Evolutionary conservation across 1,284 basidiomycete genomes (phyloP), one percentile per base, ranked within the genome.

Genomic region (Cutaneotrichosporon sp.): DNA sequence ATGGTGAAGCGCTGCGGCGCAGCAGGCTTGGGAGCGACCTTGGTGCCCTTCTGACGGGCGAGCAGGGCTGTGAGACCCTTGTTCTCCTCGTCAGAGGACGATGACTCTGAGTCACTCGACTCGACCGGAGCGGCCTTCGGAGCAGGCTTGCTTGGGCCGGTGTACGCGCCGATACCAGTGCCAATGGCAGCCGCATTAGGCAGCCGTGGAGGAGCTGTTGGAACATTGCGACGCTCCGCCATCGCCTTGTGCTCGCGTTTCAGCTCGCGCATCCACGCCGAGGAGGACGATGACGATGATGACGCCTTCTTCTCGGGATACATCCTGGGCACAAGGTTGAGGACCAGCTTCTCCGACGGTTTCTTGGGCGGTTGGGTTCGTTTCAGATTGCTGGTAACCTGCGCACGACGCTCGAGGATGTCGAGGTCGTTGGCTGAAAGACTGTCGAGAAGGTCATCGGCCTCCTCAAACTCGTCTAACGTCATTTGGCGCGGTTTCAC

Each of bases 11-110:
- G 46, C 76, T 79, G 68, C 81, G 85, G 51, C 8, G 38, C 32
- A 5, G 19, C 77, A 79, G 56, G 76, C 55, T 79, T 80, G 14
- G 46, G 27, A 5, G 37, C 34, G 7, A 33, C 20, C 38, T 41
- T 41, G 17, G 27, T 25, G 3, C 34, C 20, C 62, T 66, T 37
- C 66, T 62, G 25, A 56, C 59, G 1, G 82, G 82, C 81, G 3
- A 80, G 79, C 44, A 93, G 79, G 1, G 80, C 78, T 0, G 79
- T 81, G 52, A 90, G 70, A 9, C 82, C 84, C 2, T 69, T 64
- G 3, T 66, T 67, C 8, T 79, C 79, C 11, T 83, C 84, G 32
- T 82, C 82, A 1, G 79, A n/a, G n/a, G n/a, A 79, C 3, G 75
- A 69, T 4, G 55, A 55, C 7, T 70, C 68, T 16, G 65, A 61